Base-by-base conservation (phyloP, 306 rosid genomes). In the Morella rubra region DNA sequence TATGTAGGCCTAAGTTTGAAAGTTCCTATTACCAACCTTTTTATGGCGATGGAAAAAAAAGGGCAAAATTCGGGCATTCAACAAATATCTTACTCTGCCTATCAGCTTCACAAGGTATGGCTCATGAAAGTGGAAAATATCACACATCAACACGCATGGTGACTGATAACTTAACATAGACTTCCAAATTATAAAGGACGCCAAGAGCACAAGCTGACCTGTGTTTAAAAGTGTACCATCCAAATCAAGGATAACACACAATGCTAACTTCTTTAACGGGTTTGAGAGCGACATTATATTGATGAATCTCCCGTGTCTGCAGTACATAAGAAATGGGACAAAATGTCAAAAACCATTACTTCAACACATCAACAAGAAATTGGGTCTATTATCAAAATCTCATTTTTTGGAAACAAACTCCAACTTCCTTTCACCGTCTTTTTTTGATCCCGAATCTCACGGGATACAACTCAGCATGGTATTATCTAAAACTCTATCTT, bases 171-270 rank as follows among this genome's bases (percentile, higher is more conserved):
- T 44, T 3, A 4, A 14, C 32, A 49, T 46, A 10, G 41, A 14
- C 6, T 14, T 3, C 4, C 13, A 44, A 68, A 59, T 32, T 37
- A 61, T 42, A 19, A 51, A 8, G 11, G 55, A 79, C 40, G 41
- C 5, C 27, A n/a, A 62, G 20, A 71, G 52, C 19, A 27, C 61
- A 10, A 66, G 10, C 62, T 62, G 40, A 90, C 98, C 98, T 80
- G 96, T 92, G 77, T 89, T 83, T 44, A 95, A 82, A 42, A 95
- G 87, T 0, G 97, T 92, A 76, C 97, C 98, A 82, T 95, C 97
- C 87, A 95, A 86, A 87, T 90, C 98, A 84, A 95, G 86, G 69
- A 95, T 79, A 70, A 95, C 93, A 47, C 93, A 88, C 7, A 88
- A 85, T 20, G 85, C 54, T 71, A 80, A 74, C 77, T 81, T 90